A percentile compares a stretch with the other conserved stretches of the same genome.
Evolutionary conservation across 2,329 filamentous ascomycete genomes (phyloP).

Genomic region (Fonsecaea monophora): DNA sequence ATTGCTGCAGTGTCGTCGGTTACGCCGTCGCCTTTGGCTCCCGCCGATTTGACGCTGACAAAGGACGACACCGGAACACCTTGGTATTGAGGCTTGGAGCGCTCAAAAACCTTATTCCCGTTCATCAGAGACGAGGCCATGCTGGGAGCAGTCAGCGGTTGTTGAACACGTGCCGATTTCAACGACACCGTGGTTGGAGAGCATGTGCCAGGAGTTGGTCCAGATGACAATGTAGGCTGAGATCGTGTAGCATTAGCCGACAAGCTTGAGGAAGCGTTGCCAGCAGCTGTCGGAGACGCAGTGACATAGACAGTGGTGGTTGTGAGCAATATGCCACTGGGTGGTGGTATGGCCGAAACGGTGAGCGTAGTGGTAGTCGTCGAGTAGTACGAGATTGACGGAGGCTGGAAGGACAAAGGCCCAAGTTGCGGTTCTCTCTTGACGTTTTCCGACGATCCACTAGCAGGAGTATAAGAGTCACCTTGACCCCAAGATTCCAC

Average conservation of each 20-base stretch:
- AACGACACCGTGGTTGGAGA: conserved; percentile 28
- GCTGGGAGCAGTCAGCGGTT: conserved; percentile 24
- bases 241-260: background rate
- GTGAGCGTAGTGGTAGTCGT: conserved; percentile 32
- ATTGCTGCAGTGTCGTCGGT: conserved; percentile 88
- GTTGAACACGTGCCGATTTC: conserved; percentile 30
- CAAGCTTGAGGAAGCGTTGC: conserved; percentile 15
- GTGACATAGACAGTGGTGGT: conserved; percentile 19
- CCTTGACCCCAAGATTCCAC: conserved; percentile 81
- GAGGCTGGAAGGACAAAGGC: conserved; percentile 10
- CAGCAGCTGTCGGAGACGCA: conserved; percentile 11
- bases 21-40: conserved; percentile 84
- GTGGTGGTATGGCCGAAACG: conserved; percentile 13
- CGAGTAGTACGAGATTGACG: conserved; percentile 28
- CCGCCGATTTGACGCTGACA: conserved; percentile 79
- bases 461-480: conserved; percentile 63
- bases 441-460: conserved; percentile 25
- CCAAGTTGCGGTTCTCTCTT: conserved; percentile 27
- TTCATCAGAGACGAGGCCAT: conserved; percentile 62
- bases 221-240: background rate
- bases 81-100: conserved; percentile 89
- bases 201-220: conserved; percentile 24
- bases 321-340: conserved; percentile 28
- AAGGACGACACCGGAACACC: conserved; percentile 71
- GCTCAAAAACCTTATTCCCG: conserved; percentile 72